These are phyloP conservation scores for Micromonas commoda DNA, from an alignment of 139 green algal genomes.

Conservation along the genomic window DNA sequence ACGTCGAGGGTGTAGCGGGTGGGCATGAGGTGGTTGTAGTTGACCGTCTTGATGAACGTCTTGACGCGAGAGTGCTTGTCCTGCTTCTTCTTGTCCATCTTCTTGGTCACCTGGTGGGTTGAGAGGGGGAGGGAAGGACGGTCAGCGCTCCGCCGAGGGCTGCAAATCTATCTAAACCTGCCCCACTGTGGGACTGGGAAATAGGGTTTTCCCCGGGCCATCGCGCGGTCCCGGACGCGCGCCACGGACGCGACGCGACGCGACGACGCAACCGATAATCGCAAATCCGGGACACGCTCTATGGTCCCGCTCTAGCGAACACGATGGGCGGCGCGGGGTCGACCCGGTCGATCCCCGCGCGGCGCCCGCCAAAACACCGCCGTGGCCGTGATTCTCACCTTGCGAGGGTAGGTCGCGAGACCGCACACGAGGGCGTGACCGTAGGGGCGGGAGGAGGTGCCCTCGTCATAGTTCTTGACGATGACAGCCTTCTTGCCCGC, in stretches of 20 bases:
- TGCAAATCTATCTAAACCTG: neutral
- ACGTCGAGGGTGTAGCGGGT: constrained; percentile 97
- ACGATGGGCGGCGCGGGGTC: too few relatives aligned
- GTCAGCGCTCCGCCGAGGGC: neutral
- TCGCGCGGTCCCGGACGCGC: too few relatives aligned
- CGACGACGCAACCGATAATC: too few relatives aligned
- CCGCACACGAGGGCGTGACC: constrained; percentile 90
- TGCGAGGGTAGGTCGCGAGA: constrained; percentile 89
- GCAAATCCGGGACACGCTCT: too few relatives aligned
- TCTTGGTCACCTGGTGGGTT: constrained; percentile 7
- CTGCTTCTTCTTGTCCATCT: constrained; percentile 29
- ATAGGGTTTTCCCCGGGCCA: too few relatives aligned
- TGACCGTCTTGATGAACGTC: constrained; percentile 97
- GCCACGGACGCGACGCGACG: too few relatives aligned
- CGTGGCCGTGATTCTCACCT: constrained; percentile 53
- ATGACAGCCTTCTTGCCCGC: constrained; percentile 95
- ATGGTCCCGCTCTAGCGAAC: too few relatives aligned
- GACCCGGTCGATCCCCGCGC: neutral
- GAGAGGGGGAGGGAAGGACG: neutral
- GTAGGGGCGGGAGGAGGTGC: constrained; percentile 71
- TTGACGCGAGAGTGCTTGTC: constrained; percentile 31
- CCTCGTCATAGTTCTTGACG: constrained; percentile 97
- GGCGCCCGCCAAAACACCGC: neutral
- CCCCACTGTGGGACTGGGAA: too few relatives aligned
- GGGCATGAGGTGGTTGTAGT: constrained; percentile 99